A percentile compares a stretch with the other conserved stretches of the same genome.
Conservation (phyloP, 169 alveolate species). For the Plasmodium vivax region DNA sequence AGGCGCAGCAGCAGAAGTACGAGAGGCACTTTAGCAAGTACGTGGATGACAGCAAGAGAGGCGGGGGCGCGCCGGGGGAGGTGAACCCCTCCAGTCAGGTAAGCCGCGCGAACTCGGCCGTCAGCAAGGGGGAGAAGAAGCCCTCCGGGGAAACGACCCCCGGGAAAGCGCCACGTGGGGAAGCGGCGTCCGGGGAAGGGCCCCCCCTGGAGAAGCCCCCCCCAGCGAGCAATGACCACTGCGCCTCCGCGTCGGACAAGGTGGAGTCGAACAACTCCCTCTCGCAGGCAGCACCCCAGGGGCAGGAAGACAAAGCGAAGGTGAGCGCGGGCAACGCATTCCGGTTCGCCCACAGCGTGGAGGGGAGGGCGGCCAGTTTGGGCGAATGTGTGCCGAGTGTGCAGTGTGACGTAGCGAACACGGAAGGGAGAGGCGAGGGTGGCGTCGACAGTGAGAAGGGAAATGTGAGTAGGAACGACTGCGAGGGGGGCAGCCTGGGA, state of each 20-base stretch:
- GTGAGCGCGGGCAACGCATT: background rate
- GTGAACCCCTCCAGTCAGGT: background rate
- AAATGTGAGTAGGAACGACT: background rate
- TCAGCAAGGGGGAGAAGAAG: slow-evolving; percentile 3
- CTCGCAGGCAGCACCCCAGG: background rate
- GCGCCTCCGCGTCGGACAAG: background rate
- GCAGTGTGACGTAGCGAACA: background rate
- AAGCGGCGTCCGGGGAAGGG: background rate
- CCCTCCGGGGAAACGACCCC: background rate
- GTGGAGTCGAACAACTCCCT: background rate
- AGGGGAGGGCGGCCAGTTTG: background rate
- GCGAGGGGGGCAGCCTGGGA: background rate
- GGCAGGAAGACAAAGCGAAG: background rate
- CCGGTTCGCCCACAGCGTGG: background rate
- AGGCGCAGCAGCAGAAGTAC: slow-evolving; percentile 83
- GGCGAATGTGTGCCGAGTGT: background rate
- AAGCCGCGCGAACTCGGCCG: background rate
- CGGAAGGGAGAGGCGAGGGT: background rate
- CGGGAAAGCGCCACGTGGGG: background rate
- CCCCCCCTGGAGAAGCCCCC: background rate
- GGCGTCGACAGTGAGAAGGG: background rate
- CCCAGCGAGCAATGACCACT: background rate
- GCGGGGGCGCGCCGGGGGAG: background rate
- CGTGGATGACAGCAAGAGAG: slow-evolving; percentile 50
- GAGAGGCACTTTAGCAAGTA: slow-evolving; percentile 79